Conservation (phyloP, 2,329 filamentous ascomycete species). For the Colletotrichum cereale region DNA sequence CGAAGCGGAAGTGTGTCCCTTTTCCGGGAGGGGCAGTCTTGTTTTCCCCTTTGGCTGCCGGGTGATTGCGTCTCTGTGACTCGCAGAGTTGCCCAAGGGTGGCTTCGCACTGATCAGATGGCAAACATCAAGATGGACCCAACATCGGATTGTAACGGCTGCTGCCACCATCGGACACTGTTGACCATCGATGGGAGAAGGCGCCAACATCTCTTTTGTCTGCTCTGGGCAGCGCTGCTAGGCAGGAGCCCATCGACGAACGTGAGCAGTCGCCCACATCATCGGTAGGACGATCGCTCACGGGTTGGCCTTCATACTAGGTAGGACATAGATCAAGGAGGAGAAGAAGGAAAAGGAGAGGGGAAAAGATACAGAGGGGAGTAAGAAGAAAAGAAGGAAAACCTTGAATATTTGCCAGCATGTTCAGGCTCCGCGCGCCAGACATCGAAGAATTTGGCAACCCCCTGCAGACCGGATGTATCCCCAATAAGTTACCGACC, state of each 20-base stretch:
- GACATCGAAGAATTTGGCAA: not conserved
- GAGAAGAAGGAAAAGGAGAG: not conserved
- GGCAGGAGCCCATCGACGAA: not conserved
- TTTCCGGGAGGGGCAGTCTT: not conserved
- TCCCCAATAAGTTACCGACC: not conserved
- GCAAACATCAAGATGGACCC: not conserved
- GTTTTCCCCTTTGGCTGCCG: conserved; percentile 6
- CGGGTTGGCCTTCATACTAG: not conserved
- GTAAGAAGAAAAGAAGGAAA: not conserved
- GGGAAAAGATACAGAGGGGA: too few species aligned
- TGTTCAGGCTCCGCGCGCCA: not conserved
- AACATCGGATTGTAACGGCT: not conserved
- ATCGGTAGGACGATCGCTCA: not conserved
- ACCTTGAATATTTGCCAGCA: not conserved
- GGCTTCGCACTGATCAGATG: not conserved
- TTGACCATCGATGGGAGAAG: not conserved
- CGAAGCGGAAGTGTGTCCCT: conserved; percentile 10
- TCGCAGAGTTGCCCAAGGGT: too few species aligned
- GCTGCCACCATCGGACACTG: not conserved
- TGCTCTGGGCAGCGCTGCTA: not conserved
- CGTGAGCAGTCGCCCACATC: not conserved
- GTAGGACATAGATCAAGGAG: not conserved
- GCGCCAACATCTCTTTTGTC: not conserved
- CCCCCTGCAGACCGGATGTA: too few species aligned
- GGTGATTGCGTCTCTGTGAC: not conserved